Evolutionary conservation across 202 grass and related monocot genomes (phyloP), one percentile per base, ranked within the genome.

Genomic region (Tripidium arundinaceum): DNA sequence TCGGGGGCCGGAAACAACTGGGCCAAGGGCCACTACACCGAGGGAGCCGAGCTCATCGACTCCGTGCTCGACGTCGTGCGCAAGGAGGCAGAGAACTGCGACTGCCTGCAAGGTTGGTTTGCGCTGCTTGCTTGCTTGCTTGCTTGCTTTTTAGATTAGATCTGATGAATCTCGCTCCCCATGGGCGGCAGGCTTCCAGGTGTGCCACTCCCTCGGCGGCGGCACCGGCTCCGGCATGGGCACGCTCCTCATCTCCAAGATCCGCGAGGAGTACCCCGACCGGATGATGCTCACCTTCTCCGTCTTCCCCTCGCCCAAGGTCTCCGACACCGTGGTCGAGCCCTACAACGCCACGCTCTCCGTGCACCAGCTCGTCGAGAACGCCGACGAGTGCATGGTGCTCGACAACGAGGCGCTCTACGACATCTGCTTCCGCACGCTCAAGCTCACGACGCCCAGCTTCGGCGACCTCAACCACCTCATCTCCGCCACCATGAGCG

Each of bases 161-260:
- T n/a, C n/a, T n/a, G n/a, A n/a, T n/a, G n/a, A n/a, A n/a, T n/a
- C n/a, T n/a, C n/a, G n/a, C n/a, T n/a, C n/a, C n/a, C n/a, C n/a
- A n/a, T n/a, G n/a, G n/a, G n/a, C n/a, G n/a, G n/a, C n/a, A n/a
- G n/a, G n/a, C n/a, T n/a, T n/a, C n/a, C 91, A 97, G 79, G 86
- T 97, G 7, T 97, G 94, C 79, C 94, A 97, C 84, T 97, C 94
- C 31, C 62, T 97, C 12, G 94, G 94, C 11, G 94, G 94, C 1
- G 91, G 94, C 40, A 97, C 91, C 1, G 94, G 94, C 3, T 97
- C 91, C 11, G 94, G 94, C 76, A 94, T 97, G 94, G 94, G 94
- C 7, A 94, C 91, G 22, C 77, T 97, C 41, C 79, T 97, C 77
- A n/a, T 97, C 18, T 97, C 94, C 76, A 97, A 94, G 89, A 94